Conservation (phyloP, 1,284 basidiomycete species). For the Austroboletus rostrupii region DNA sequence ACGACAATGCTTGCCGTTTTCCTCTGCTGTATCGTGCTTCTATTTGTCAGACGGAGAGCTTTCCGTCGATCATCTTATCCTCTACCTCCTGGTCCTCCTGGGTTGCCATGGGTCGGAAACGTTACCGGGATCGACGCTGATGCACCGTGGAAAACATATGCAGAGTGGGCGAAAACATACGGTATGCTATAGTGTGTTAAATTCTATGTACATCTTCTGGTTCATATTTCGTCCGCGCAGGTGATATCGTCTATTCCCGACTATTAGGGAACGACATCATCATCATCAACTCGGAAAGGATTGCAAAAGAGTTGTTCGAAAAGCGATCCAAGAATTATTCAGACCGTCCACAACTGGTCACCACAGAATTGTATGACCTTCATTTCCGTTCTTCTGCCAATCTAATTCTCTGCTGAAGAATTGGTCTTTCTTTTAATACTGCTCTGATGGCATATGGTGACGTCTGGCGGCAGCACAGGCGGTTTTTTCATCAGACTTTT, state of each 20-base stretch:
- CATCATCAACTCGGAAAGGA: conserved; percentile 26
- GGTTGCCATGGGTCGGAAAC: conserved; percentile 6
- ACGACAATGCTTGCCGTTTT: neutral
- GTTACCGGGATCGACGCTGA: conserved; percentile 7
- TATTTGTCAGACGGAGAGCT: neutral
- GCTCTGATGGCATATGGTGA: conserved; percentile 34
- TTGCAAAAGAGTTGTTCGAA: conserved; percentile 6
- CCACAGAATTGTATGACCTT: conserved; percentile 5
- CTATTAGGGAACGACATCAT: conserved; percentile 32
- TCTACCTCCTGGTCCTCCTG: conserved; percentile 15
- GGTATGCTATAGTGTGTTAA: neutral
- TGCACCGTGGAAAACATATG: conserved; percentile 20
- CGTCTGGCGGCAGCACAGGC: neutral
- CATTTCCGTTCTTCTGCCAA: neutral
- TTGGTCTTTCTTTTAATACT: conserved; percentile 33
- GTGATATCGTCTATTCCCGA: conserved; percentile 27
- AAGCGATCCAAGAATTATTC: conserved; percentile 3
- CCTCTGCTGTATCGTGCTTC: neutral
- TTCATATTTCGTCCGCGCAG: conserved; percentile 8
- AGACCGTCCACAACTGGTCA: conserved; percentile 19
- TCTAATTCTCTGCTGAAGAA: conserved; percentile 20
- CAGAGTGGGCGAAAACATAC: conserved; percentile 19
- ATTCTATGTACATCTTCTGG: neutral
- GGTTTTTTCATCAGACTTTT: conserved; percentile 31
- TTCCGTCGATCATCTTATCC: neutral